Evolutionary conservation across 2,329 filamentous ascomycete genomes (phyloP), one percentile per base, ranked within the genome.

Genomic region (Rutstroemia sp.): DNA sequence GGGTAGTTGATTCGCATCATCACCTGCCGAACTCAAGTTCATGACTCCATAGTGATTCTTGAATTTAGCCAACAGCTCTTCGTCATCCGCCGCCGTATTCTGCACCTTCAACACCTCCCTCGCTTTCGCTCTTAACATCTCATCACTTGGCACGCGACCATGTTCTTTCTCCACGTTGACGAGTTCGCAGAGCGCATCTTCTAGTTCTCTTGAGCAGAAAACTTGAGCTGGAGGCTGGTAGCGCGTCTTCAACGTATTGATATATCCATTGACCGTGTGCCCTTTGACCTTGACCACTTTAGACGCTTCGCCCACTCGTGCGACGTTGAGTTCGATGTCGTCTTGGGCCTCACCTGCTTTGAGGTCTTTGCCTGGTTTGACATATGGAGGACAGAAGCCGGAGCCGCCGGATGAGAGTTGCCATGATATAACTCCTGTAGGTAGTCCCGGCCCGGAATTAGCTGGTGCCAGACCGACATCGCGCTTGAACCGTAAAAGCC

Each of bases 401-500:
- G 76, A 74, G 5, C 78, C 78, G 23, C 79, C 79, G 42, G 76
- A 73, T n/a, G 69, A 65, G 2, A 77, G 60, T 47, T 73, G 73
- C 80, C 80, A 82, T 0, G 71, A 66, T 6, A 67, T 58, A 23
- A 67, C 70, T 2, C 66, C 60, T 1, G 57, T 17, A 0, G 74
- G 71, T 0, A 84, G 72, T 2, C 79, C 80, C 0, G 80, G 80
- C 0, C 80, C 78, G 4, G 72, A 69, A 4, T 72, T 69, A n/a
- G 73, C 68, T 0, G 72, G 70, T 2, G 78, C 67, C 30, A 85
- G 77, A 17, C 80, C 80, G 0, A 72, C 74, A 48, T 81, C 76
- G 10, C 80, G 76, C 68, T 86, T 85, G 71, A 86, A 84, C 46
- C 81, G 76, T 56, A 76, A 73, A 12, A 86, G 73, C 82, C 82